Conservation (phyloP, 2,329 filamentous ascomycete genomes). For the Cytospora mali region DNA sequence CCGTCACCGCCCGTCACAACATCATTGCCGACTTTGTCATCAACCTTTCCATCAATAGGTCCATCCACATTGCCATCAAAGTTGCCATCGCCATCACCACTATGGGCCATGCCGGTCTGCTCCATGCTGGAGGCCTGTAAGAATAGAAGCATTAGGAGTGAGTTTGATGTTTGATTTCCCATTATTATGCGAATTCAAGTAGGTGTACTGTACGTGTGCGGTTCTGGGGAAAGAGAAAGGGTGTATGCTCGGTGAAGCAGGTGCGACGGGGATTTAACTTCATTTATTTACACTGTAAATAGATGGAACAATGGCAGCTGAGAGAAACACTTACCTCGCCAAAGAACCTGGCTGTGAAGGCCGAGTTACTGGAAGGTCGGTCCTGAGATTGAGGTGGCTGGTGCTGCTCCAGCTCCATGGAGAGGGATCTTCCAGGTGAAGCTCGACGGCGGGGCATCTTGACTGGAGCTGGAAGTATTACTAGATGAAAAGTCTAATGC, state of each 20-base stretch:
- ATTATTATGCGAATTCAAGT: not conserved
- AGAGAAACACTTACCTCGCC: conserved; percentile 21
- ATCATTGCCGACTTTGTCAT: conserved; percentile 8
- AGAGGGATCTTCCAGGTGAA: not conserved
- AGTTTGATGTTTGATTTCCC: not conserved
- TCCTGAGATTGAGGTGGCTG: not conserved
- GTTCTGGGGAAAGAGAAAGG: too few species aligned
- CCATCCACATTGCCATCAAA: conserved; percentile 8
- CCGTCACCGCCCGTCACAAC: conserved; percentile 4
- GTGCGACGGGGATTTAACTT: not conserved
- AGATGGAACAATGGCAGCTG: not conserved
- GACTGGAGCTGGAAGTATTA: not conserved
- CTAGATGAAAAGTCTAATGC: not conserved
- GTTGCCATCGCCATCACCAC: not conserved
- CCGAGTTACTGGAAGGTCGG: conserved; percentile 2
- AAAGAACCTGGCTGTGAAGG: conserved; percentile 17
- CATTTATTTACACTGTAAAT: too few species aligned
- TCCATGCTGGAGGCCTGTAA: not conserved
- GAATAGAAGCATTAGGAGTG: not conserved
- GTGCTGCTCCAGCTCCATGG: conserved; percentile 5
- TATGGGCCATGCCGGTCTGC: not conserved
- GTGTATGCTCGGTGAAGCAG: not conserved
- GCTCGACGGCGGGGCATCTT: conserved; percentile 18
- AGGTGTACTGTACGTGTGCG: too few species aligned
- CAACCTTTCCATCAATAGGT: not conserved